phyloP scores from a whole-genome alignment of 179 eudicot genomes.

The Actinidia polygama region DNA sequence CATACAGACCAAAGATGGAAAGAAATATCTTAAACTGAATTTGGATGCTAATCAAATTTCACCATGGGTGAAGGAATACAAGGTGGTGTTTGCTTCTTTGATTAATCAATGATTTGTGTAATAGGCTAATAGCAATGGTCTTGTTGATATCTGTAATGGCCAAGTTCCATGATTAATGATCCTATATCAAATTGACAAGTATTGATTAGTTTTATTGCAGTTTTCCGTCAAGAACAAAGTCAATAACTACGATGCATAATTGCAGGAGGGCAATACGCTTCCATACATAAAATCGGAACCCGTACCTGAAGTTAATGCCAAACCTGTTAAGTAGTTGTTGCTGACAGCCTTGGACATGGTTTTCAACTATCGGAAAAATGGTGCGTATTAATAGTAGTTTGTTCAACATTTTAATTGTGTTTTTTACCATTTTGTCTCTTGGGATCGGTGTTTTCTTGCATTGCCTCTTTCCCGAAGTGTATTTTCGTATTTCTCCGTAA shows the following conservation, averaged over 20 bases:
- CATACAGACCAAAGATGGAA: constrained; percentile 73
- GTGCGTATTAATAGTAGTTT: constrained; percentile 33
- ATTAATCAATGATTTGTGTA: background rate
- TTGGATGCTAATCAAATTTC: constrained; percentile 70
- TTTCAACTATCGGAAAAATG: constrained; percentile 77
- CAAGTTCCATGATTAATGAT: background rate
- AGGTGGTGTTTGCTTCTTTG: constrained; percentile 38
- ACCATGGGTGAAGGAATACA: constrained; percentile 75
- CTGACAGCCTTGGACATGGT: constrained; percentile 73
- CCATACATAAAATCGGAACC: constrained; percentile 76
- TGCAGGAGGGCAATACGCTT: constrained; percentile 74
- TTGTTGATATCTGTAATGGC: background rate
- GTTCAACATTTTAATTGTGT: background rate
- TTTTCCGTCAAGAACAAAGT: background rate
- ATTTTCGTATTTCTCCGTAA: background rate
- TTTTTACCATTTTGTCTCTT: background rate
- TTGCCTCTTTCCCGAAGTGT: background rate
- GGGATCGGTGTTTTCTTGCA: background rate
- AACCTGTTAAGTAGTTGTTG: constrained; percentile 88
- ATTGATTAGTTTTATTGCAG: background rate
- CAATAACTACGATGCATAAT: background rate
- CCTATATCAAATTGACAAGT: background rate
- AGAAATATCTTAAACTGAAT: constrained; percentile 73
- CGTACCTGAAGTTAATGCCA: constrained; percentile 70
- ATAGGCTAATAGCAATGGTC: background rate